These are phyloP conservation scores for Hordeum vulgare DNA, from an alignment of 176 grass and related monocot genomes.

Conservation along the genomic window DNA sequence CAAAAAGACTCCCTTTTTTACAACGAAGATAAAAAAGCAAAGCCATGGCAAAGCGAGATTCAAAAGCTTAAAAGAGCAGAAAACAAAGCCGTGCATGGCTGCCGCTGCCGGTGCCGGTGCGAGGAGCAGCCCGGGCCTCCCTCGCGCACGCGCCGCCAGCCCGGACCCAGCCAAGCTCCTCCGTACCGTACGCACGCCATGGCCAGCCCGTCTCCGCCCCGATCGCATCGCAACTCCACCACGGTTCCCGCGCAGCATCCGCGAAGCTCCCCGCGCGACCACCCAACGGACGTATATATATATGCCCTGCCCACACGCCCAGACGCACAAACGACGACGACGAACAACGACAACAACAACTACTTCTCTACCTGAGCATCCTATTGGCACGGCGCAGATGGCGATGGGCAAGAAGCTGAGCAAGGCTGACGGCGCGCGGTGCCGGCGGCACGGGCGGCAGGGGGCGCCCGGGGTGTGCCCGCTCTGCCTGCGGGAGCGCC, in stretches of 20 bases:
- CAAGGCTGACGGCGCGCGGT: constrained; percentile 18
- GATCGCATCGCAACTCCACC: constrained; percentile 20
- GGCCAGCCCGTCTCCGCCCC: constrained; percentile 11
- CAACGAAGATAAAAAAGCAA: neutral
- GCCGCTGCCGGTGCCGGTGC: neutral
- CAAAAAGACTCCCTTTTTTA: constrained; percentile 36
- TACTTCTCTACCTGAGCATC: neutral
- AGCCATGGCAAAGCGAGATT: neutral
- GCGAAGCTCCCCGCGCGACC: constrained; percentile 14
- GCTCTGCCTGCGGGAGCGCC: constrained; percentile 65
- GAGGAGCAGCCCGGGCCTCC: neutral
- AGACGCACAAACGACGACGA: neutral
- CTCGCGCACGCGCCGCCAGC: constrained; percentile 33
- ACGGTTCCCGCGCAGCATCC: constrained; percentile 21
- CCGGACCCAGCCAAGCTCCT: constrained; percentile 26
- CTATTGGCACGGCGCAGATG: neutral
- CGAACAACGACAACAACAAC: neutral
- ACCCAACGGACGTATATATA: neutral
- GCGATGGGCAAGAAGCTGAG: constrained; percentile 24
- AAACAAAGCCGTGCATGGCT: constrained; percentile 9
- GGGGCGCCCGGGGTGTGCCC: constrained; percentile 55
- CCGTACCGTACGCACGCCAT: neutral
- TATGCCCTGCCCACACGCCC: neutral
- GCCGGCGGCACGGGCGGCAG: constrained; percentile 57
- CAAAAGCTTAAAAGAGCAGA: neutral